These are phyloP conservation scores for Irpex sp. DNA, from an alignment of 1,284 basidiomycete genomes.

Conservation along the genomic window DNA sequence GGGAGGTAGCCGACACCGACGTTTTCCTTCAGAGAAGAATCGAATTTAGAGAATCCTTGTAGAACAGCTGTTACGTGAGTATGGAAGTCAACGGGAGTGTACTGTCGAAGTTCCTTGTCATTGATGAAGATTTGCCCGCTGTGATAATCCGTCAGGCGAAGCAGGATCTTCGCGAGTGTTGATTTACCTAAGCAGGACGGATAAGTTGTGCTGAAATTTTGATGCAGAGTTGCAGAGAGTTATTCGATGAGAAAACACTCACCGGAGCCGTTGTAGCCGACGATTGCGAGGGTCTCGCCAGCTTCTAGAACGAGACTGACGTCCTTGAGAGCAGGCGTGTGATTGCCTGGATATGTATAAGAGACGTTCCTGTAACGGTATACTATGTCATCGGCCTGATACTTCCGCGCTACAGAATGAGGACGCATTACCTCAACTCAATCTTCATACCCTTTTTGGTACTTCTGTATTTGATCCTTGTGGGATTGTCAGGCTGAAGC, in stretches of 20 bases:
- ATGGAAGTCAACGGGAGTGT: slow-evolving; percentile 62
- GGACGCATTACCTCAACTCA: slow-evolving; percentile 49
- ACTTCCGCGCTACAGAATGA: background rate
- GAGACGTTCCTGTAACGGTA: slow-evolving; percentile 48
- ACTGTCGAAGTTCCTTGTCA: slow-evolving; percentile 55
- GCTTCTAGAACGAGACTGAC: slow-evolving; percentile 64
- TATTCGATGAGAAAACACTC: slow-evolving; percentile 18
- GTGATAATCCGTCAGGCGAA: slow-evolving; percentile 72
- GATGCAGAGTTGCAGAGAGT: no score
- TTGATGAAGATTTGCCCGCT: slow-evolving; percentile 63
- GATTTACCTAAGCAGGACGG: slow-evolving; percentile 55
- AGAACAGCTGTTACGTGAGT: slow-evolving; percentile 70
- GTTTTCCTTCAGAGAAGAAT: slow-evolving; percentile 68
- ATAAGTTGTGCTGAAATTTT: background rate
- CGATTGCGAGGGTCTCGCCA: slow-evolving; percentile 77
- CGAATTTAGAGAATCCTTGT: slow-evolving; percentile 77
- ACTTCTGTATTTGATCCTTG: slow-evolving; percentile 37
- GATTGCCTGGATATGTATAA: slow-evolving; percentile 72
- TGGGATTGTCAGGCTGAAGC: slow-evolving; percentile 50
- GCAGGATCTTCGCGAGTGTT: slow-evolving; percentile 71
- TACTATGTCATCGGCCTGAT: background rate
- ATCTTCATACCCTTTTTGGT: slow-evolving; percentile 58
- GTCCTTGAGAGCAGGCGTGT: slow-evolving; percentile 56
- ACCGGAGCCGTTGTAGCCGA: slow-evolving; percentile 79
- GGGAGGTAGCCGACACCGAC: slow-evolving; percentile 70